Evolutionary conservation across 106 monocot species (phyloP).

Genomic region (Iris macrosiphon): DNA sequence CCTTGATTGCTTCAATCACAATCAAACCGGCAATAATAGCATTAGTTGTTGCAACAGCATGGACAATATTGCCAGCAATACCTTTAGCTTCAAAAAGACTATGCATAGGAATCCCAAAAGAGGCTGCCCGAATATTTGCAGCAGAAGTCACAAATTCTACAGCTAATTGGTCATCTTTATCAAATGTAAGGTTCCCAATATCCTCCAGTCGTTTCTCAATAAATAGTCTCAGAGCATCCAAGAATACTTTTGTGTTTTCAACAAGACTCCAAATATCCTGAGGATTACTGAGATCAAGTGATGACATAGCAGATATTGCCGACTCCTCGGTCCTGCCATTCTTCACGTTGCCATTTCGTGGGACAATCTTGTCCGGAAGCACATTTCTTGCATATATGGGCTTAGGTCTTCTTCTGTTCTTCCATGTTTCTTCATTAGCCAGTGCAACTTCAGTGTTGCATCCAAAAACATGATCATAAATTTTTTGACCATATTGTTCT

Average conservation of each 20-base stretch:
- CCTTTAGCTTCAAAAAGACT: constrained; percentile 94
- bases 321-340: constrained; percentile 17
- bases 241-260: constrained; percentile 73
- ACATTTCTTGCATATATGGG: constrained; percentile 64
- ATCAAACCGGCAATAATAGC: constrained; percentile 91
- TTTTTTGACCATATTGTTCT: constrained; percentile 60
- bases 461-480: no score
- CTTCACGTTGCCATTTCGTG: constrained; percentile 42
- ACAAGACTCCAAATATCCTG: constrained; percentile 82
- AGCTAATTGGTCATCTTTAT: constrained; percentile 91
- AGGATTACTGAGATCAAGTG: constrained; percentile 66
- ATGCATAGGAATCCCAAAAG: constrained; percentile 83
- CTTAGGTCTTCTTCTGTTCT: no score
- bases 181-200: constrained; percentile 68
- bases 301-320: constrained; percentile 45
- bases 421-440: constrained; percentile 83
- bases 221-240: constrained; percentile 74
- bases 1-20: constrained; percentile 88
- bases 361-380: constrained; percentile 15
- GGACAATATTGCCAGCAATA: constrained; percentile 94
- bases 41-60: constrained; percentile 96
- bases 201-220: constrained; percentile 68
- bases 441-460: constrained; percentile 70
- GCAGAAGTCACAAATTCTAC: no score
- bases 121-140: constrained; percentile 88